These are phyloP conservation scores for Taxawa tesnikishii DNA, from an alignment of 2,329 filamentous ascomycete species.

Conservation along the genomic window DNA sequence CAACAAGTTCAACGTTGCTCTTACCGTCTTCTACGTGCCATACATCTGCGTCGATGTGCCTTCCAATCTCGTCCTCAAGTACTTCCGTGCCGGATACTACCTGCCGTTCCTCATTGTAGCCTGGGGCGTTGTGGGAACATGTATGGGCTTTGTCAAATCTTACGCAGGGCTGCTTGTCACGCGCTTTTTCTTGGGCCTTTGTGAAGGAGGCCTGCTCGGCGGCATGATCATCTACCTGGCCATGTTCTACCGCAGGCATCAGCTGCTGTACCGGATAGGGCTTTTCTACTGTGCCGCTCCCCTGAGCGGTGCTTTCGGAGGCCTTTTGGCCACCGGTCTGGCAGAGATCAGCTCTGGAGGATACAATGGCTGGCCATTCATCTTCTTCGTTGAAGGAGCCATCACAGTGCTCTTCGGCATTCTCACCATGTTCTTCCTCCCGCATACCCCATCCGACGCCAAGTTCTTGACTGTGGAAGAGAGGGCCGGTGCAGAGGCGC, in stretches of 20 bases:
- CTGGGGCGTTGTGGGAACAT: constrained; percentile 27
- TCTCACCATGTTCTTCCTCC: constrained; percentile 42
- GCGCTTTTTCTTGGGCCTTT: constrained; percentile 27
- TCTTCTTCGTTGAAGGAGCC: constrained; percentile 39
- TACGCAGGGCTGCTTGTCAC: constrained; percentile 28
- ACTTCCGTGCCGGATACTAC: constrained; percentile 27
- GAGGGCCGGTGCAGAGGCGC: constrained; percentile 11
- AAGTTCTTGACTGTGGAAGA: constrained; percentile 18
- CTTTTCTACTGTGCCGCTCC: constrained; percentile 23
- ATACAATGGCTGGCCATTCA: constrained; percentile 27
- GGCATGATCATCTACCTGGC: constrained; percentile 26
- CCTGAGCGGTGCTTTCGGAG: constrained; percentile 28
- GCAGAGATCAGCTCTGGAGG: constrained; percentile 23
- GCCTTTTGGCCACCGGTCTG: constrained; percentile 29
- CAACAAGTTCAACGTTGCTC: constrained; percentile 29
- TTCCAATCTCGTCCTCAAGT: constrained; percentile 20
- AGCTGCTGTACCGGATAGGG: constrained; percentile 27
- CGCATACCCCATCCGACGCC: constrained; percentile 38
- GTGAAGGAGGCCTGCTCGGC: constrained; percentile 26
- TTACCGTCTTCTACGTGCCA: constrained; percentile 32
- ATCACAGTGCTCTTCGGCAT: constrained; percentile 44
- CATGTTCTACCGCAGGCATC: constrained; percentile 29
- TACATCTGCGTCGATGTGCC: constrained; percentile 26
- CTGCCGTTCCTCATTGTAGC: constrained; percentile 25
- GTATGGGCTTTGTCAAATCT: constrained; percentile 28